Evolutionary conservation across 768 basidiomycete species (phyloP).

Genomic region (Boletus coccyginus): DNA sequence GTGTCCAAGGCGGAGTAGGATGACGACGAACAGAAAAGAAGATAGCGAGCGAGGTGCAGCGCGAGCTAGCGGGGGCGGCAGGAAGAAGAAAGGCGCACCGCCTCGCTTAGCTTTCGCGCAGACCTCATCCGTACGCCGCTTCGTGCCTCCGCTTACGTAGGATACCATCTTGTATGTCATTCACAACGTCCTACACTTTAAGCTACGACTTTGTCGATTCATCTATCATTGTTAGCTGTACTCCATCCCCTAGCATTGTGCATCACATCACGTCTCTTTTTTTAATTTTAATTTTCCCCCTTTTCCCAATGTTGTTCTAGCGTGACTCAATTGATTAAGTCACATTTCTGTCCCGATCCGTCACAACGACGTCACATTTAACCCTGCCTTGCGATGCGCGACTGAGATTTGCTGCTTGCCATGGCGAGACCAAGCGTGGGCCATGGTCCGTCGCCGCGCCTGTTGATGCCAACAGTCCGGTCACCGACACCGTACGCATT

Average conservation of each 20-base stretch:
- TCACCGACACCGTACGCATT: slow-evolving; percentile 9
- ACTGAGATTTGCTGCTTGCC: background rate
- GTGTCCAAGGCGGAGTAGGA: too few relatives aligned
- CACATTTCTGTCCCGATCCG: slow-evolving; percentile 10
- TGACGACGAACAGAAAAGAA: too few relatives aligned
- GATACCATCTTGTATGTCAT: slow-evolving; percentile 17
- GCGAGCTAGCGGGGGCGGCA: too few relatives aligned
- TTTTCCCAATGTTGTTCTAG: background rate
- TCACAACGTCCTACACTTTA: slow-evolving; percentile 8
- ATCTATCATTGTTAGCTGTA: slow-evolving; percentile 15
- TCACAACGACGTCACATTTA: slow-evolving; percentile 12
- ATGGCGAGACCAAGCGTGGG: slow-evolving; percentile 19
- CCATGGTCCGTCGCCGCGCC: slow-evolving; percentile 9
- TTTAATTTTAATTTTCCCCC: background rate
- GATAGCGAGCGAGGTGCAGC: too few relatives aligned
- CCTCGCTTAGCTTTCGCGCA: too few relatives aligned
- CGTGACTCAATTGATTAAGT: slow-evolving; percentile 9
- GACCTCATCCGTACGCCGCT: too few relatives aligned
- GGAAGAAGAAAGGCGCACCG: too few relatives aligned
- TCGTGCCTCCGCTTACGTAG: too few relatives aligned
- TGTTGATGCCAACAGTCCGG: slow-evolving; percentile 36
- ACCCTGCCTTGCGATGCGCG: background rate
- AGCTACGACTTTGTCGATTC: background rate
- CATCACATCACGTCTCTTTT: slow-evolving; percentile 11
- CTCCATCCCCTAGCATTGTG: slow-evolving; percentile 14